Evolutionary conservation across 805 yeast genomes (phyloP).

Genomic region (Spathaspora boniae): DNA sequence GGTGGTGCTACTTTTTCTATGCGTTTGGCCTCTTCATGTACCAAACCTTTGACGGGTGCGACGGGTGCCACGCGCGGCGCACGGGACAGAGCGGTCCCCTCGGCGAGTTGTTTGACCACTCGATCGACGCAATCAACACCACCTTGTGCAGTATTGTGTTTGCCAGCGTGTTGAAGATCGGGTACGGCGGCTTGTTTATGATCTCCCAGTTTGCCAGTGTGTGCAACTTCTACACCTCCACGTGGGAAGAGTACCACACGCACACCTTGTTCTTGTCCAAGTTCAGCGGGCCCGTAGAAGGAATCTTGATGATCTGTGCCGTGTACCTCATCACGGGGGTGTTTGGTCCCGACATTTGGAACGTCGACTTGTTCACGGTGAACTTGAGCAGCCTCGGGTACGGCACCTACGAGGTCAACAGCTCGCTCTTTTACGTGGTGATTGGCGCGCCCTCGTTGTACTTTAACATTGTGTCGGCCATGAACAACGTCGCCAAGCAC

Average conservation of each 20-base stretch:
- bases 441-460: slow-evolving; percentile 53
- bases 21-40: slow-evolving; percentile 84
- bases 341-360: slow-evolving; percentile 71
- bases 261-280: slow-evolving; percentile 73
- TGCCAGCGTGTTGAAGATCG: slow-evolving; percentile 73
- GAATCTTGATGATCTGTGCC: slow-evolving; percentile 61
- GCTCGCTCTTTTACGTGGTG: slow-evolving; percentile 42
- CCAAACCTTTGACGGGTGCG: slow-evolving; percentile 95
- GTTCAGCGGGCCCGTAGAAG: slow-evolving; percentile 95
- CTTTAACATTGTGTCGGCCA: slow-evolving; percentile 68
- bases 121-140: slow-evolving; percentile 71
- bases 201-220: slow-evolving; percentile 70
- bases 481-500: slow-evolving; percentile 52
- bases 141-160: slow-evolving; percentile 73
- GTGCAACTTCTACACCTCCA: slow-evolving; percentile 80
- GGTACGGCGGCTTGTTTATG: slow-evolving; percentile 59
- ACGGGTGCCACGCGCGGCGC: slow-evolving; percentile 91
- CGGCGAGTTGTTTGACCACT: slow-evolving; percentile 93
- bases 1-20: slow-evolving; percentile 73
- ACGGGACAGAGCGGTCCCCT: slow-evolving; percentile 94
- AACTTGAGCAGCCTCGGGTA: slow-evolving; percentile 34
- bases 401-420: slow-evolving; percentile 29
- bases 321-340: slow-evolving; percentile 62
- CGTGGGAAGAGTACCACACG: slow-evolving; percentile 96
- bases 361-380: slow-evolving; percentile 36